Percentiles rank a stretch among this genome's conserved stretches.
Conservation (phyloP, 768 basidiomycete genomes). For the Suillus tomentosus region DNA sequence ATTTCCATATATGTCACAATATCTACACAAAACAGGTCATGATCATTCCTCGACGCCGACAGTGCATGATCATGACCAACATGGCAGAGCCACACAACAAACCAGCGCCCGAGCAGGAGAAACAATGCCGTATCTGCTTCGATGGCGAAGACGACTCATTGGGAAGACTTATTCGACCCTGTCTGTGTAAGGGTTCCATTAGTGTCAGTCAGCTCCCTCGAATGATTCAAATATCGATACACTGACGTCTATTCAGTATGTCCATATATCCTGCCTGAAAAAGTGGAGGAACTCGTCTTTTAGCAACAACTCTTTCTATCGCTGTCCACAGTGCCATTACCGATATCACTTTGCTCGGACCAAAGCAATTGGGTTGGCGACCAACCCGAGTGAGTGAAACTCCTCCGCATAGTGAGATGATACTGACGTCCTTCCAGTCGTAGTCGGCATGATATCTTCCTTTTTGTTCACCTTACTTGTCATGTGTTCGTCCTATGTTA, state of each 20-base stretch:
- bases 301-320: slow-evolving; percentile 71
- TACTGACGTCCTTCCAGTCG: slow-evolving; percentile 38
- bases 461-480: slow-evolving; percentile 66
- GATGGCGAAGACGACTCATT: slow-evolving; percentile 62
- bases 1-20: neutral
- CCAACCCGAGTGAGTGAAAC: slow-evolving; percentile 62
- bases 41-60: neutral
- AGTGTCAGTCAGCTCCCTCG: slow-evolving; percentile 43
- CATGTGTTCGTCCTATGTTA: slow-evolving; percentile 68
- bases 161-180: slow-evolving; percentile 79
- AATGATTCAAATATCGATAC: slow-evolving; percentile 5
- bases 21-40: neutral
- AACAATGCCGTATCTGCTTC: slow-evolving; percentile 85
- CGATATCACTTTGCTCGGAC: slow-evolving; percentile 78
- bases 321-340: slow-evolving; percentile 80
- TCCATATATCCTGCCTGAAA: slow-evolving; percentile 79
- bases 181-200: slow-evolving; percentile 71
- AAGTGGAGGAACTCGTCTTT: slow-evolving; percentile 68
- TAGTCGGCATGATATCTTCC: slow-evolving; percentile 61
- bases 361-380: slow-evolving; percentile 66
- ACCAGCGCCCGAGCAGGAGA: slow-evolving; percentile 40
- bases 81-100: slow-evolving; percentile 14
- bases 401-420: slow-evolving; percentile 15
- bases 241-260: slow-evolving; percentile 50
- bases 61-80: neutral